These are phyloP conservation scores for Lippia alba DNA, from an alignment of 305 asterid species.

Conservation along the genomic window DNA sequence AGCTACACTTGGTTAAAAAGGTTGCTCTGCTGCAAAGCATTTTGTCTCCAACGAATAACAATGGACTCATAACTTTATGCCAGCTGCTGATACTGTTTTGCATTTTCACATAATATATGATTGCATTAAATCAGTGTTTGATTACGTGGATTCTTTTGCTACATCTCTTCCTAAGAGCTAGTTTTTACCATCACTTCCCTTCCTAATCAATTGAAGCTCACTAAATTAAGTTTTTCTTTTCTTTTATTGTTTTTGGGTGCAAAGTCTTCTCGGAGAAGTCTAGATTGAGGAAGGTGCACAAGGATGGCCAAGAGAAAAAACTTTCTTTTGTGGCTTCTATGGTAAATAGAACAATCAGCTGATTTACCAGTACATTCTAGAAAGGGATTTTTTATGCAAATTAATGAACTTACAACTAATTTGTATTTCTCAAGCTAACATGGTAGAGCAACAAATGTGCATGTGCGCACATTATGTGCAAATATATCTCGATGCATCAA, in stretches of 20 bases:
- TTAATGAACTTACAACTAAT: background rate
- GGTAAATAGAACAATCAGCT: too few relatives aligned
- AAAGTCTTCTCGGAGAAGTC: too few relatives aligned
- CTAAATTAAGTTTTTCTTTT: too few relatives aligned
- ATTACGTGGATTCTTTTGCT: background rate
- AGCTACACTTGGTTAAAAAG: background rate
- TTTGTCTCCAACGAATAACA: background rate
- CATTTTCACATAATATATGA: background rate
- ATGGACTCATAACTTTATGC: background rate
- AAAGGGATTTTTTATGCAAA: background rate
- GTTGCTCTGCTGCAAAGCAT: background rate
- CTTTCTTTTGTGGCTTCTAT: too few relatives aligned
- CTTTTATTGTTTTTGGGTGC: too few relatives aligned
- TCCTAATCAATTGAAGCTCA: too few relatives aligned
- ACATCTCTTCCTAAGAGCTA: background rate
- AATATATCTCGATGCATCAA: constrained; percentile 7
- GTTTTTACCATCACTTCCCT: too few relatives aligned
- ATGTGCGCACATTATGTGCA: background rate
- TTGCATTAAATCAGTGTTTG: background rate
- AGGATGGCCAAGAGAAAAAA: too few relatives aligned
- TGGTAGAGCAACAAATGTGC: background rate
- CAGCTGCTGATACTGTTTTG: background rate
- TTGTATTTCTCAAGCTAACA: too few relatives aligned
- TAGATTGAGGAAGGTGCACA: too few relatives aligned
- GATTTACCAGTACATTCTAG: too few relatives aligned